Base-by-base conservation (phyloP, 2,329 filamentous ascomycete species). In the Endocalyx cinctus region DNA sequence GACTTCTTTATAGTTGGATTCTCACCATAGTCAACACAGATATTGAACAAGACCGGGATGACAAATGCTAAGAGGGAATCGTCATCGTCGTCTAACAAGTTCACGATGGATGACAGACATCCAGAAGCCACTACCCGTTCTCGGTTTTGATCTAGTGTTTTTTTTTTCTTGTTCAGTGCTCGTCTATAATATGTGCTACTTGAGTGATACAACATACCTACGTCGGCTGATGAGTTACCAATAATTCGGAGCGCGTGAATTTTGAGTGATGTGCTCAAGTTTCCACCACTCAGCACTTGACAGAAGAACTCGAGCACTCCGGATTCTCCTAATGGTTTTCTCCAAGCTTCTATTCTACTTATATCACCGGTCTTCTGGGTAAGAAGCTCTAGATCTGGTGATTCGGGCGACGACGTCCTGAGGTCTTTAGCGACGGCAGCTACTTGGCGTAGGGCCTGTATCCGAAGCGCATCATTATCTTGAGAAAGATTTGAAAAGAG, bases 201-300 rank as follows among this genome's bases (percentile, higher is more conserved):
- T 23, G 17, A 19, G n/a, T n/a, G n/a, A n/a, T n/a, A n/a, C n/a
- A n/a, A 29, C 52, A 35, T 52, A 72, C 72, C 67, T 43, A 72
- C 74, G 43, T 82, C 77, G 14, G 77, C 78, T 41, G 74, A 80
- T 8, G 73, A 72, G 50, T 82, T 82, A 11, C 77, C 78, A 12
- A 77, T 63, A 14, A 80, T 54, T 16, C 78, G 72, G 12, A 82
- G 58, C 6, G 68, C 57, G 35, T 81, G 77, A 6, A 74, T 60
- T 27, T 66, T 65, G n/a, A 79, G 58, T 1, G 60, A 48, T 19
- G 63, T 59, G 8, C 56, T 55, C 22, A 70, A 42, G 2, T 51
- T 57, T 4, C 63, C 54, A 1, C 52, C 49, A 5, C 57, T 55
- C 7, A 78, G 50, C 10, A 74, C 46, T 10, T 59, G 53, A 12